Evolutionary conservation across 2,329 filamentous ascomycete genomes (phyloP).

Genomic region (Trichoderma atroviride): DNA sequence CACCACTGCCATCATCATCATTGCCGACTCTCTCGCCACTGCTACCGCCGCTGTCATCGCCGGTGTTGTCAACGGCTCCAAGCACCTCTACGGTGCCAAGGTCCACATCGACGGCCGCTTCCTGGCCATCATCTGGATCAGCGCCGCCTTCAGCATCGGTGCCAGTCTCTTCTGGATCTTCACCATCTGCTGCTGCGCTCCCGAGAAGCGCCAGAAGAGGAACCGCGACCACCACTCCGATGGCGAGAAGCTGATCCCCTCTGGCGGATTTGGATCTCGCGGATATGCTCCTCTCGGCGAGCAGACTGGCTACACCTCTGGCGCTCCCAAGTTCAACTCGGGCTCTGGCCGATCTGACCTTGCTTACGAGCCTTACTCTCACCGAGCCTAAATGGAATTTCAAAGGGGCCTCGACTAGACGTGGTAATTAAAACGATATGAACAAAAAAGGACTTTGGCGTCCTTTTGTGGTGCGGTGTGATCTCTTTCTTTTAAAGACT

Average conservation of each 20-base stretch:
- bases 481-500: not conserved
- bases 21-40: constrained; percentile 72
- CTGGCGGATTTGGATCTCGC: constrained; percentile 34
- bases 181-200: constrained; percentile 87
- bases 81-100: constrained; percentile 72
- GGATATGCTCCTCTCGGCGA: constrained; percentile 44
- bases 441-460: not conserved
- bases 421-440: not conserved
- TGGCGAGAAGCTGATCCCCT: constrained; percentile 56
- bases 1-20: constrained; percentile 57
- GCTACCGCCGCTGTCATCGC: constrained; percentile 71
- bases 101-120: constrained; percentile 69
- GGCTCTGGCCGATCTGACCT: constrained; percentile 51
- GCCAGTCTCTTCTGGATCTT: constrained; percentile 89
- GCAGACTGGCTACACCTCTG: constrained; percentile 44
- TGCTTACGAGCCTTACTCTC: constrained; percentile 67
- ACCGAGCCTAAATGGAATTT: constrained; percentile 49
- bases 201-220: constrained; percentile 41
- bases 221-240: constrained; percentile 41
- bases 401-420: not conserved
- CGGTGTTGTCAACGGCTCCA: constrained; percentile 53
- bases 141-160: constrained; percentile 72
- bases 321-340: constrained; percentile 41
- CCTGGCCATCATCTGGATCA: constrained; percentile 76
- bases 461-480: not conserved